Evolutionary conservation across 2,329 filamentous ascomycete genomes (phyloP), one percentile per base, ranked within the genome.

Genomic region (Colletotrichum limetticola): DNA sequence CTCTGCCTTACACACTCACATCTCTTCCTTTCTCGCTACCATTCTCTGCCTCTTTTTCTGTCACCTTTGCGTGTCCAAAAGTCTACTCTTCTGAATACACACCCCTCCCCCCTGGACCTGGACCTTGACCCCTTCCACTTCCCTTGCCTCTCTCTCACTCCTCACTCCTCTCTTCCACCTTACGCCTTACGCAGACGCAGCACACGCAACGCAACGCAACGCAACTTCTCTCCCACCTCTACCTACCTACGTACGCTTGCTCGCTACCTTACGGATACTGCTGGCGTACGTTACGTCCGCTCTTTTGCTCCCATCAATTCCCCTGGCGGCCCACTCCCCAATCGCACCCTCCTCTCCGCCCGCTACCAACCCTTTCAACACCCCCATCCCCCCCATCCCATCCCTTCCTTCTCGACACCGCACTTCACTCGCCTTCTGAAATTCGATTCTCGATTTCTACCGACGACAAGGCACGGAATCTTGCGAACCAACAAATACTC

Each of bases 331-430:
- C 65, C 70, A 68, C 70, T 42, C 65, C 69, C 72, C 72, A 74
- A 60, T 61, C 55, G 61, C 67, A 73, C 71, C 66, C 67, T 73
- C 71, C 67, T 72, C 68, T 70, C 72, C 72, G 65, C 66, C 70
- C 70, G 66, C 72, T 74, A 72, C 70, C 70, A 69, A 70, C 72
- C 66, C 70, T 72, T 74, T 72, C 66, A 73, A 64, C 72, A 74
- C 70, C 72, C 58, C 70, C 72, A 72, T 73, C 69, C 69, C 72
- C 57, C 72, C 68, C 71, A 70, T 68, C 63, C 58, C 46, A 67
- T 72, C 65, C 66, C 72, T 73, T 73, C 72, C 64, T 49, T 37
- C 57, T 74, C 26, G 30, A 63, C 57, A 66, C 35, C 67, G 71
- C 68, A 71, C 30, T 58, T 71, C 60, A 59, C 60, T 56, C 59